phyloP scores from a whole-genome alignment of 805 yeast genomes.

The Metschnikowia lunata region DNA sequence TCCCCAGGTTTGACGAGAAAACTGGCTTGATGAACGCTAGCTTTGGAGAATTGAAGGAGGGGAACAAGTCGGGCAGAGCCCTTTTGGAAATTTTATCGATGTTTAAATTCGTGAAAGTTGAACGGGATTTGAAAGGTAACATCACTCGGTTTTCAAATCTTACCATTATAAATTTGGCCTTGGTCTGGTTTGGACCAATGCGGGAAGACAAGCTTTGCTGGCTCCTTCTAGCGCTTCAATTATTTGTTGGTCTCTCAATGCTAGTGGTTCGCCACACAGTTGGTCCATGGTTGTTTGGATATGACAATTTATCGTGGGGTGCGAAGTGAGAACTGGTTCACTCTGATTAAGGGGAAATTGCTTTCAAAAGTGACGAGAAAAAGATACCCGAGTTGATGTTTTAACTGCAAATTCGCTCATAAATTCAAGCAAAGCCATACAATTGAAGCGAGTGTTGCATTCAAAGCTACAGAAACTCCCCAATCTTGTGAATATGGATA shows the following conservation, averaged over 20 bases:
- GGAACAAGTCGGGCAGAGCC: conserved; percentile 19
- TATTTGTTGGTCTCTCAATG: conserved; percentile 60
- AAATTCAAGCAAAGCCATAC: no score
- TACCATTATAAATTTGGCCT: conserved; percentile 77
- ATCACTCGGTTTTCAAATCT: conserved; percentile 62
- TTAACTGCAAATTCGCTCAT: no score
- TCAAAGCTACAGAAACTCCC: no score
- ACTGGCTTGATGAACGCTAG: conserved; percentile 74
- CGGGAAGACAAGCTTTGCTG: conserved; percentile 75
- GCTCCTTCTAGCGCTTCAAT: conserved; percentile 57
- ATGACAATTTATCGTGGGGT: conserved; percentile 63
- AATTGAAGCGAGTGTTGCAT: no score
- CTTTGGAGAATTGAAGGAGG: conserved; percentile 31
- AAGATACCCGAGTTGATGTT: no score
- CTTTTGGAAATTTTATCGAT: conserved; percentile 45
- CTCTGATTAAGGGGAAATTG: no score
- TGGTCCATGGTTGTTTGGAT: conserved; percentile 84
- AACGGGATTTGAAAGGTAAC: conserved; percentile 19
- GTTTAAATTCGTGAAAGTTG: conserved; percentile 44
- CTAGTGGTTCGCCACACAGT: conserved; percentile 72
- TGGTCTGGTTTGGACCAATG: conserved; percentile 88
- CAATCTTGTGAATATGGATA: no score
- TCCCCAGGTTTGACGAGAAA: conserved; percentile 68
- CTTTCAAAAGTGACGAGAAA: no score
- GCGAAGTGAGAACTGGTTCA: conserved; percentile 24